Conservation (phyloP, 805 yeast species). For the Candida anglica region DNA sequence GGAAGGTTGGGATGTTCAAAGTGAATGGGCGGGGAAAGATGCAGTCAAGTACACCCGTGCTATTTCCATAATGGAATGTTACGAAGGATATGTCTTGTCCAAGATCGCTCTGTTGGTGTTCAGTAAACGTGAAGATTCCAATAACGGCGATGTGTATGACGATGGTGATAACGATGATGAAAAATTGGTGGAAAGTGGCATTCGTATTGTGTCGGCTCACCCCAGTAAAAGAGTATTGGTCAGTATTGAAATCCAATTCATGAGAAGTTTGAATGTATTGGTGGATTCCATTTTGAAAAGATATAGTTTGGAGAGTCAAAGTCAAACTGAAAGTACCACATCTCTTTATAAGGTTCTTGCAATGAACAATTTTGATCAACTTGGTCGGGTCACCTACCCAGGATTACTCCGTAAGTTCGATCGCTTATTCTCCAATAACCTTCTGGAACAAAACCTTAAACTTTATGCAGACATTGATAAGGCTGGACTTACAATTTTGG, state of each 20-base stretch:
- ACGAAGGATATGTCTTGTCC: constrained; percentile 29
- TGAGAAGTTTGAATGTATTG: constrained; percentile 38
- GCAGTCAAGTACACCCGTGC: constrained; percentile 28
- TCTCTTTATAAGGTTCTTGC: constrained; percentile 36
- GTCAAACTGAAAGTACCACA: constrained; percentile 17
- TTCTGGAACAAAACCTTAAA: constrained; percentile 34
- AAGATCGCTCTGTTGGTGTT: constrained; percentile 25
- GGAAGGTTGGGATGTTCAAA: constrained; percentile 36
- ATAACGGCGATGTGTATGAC: constrained; percentile 1
- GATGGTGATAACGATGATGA: constrained; percentile 10
- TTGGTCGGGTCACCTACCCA: constrained; percentile 29
- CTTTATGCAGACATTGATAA: constrained; percentile 39
- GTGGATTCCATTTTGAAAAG: constrained; percentile 39
- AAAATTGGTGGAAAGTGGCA: constrained; percentile 27
- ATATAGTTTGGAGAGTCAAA: constrained; percentile 25
- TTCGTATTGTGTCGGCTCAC: constrained; percentile 30
- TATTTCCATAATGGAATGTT: constrained; percentile 32
- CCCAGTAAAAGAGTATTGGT: constrained; percentile 39
- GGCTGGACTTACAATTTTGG: constrained; percentile 34
- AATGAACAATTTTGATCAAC: constrained; percentile 39
- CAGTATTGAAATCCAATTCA: constrained; percentile 41
- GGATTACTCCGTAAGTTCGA: constrained; percentile 29
- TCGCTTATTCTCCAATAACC: constrained; percentile 28
- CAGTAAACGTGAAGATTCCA: constrained; percentile 10
- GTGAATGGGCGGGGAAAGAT: constrained; percentile 8